Evolutionary conservation across 768 basidiomycete genomes (phyloP), one percentile per base, ranked within the genome.

Genomic region (Tubosaeta brunneosetosa): DNA sequence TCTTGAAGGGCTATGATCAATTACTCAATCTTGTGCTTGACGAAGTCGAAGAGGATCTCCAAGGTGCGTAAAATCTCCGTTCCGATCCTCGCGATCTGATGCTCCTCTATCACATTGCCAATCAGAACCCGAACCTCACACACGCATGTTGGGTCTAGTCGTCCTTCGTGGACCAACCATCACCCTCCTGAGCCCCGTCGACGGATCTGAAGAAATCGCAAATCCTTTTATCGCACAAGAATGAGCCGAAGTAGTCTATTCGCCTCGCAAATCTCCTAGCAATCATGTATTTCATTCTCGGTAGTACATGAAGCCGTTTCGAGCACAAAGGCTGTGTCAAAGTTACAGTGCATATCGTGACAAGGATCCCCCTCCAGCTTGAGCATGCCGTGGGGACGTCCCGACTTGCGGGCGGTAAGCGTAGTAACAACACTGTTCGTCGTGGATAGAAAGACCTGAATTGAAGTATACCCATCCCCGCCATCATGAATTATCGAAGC

Each of bases 21-120:
- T 76, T 98, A 36, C 80, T 98, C 52, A 98, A 99, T 69, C 85
- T 99, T 50, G 97, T 99, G 46, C 81, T 99, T 46, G 97, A 99
- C 70, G 91, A 97, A 54, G 93, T 98, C 6, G 81, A 86, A 62
- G 97, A 99, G 71, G 80, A 88, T 36, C 59, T 90, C 3, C 78
- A 80, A 65, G 84, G 89, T 88, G 64, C 58, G 75, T 56, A 7
- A 32, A 31, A 43, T 41, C 9, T 44, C 50, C 36, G 55, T 48
- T 49, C 51, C 57, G 49, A 53, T 55, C 44, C 44, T 56, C 38
- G 40, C 49, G 44, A 47, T 55, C 49, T 61, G 33, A 62, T 50
- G 16, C 49, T 19, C 29, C 25, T 43, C 27, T 38, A 14, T 42
- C 9, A 48, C 50, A 47, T 36, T 26, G 22, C 53, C 44, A 40